Base-by-base conservation (phyloP, 257 asterid genomes). In the Salvia miltiorrhiza region DNA sequence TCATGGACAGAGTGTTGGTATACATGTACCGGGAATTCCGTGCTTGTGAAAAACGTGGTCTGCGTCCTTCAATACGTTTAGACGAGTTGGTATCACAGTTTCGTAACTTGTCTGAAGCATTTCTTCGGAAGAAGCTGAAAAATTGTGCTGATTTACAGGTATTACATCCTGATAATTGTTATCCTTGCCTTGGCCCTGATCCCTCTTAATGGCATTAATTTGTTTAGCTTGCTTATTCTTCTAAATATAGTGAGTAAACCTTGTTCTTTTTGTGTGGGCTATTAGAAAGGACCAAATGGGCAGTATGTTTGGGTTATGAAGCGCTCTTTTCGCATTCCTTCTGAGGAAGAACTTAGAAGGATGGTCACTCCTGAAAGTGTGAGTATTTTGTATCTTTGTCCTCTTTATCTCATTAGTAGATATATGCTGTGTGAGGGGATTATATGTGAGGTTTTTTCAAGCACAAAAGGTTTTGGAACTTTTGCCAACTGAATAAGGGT, bases 291-390 rank as follows among this genome's bases (percentile, higher is more conserved):
- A 63, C 67, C 88, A 71, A 79, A 75, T 82, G 99, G 99, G 71
- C 90, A 86, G 71, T 70, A 70, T 65, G 72, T 78, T 61, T 93
- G 97, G 97, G 92, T 80, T 66, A 90, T 90, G 99, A 88, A 83
- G 82, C 88, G 82, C 73, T 83, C 79, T 79, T 93, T 90, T 71
- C 96, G 93, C 64, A 87, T 94, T 73, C 99, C 99, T 47, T 91
- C 89, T 4, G 97, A 94, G 77, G 97, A 94, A 84, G 97, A 89
- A 80, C 72, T 94, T 72, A 86, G 99, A 82, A 90, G 97, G 96
- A 81, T 91, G 95, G 97, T 94, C 78, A 83, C 96, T 13, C 97
- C 99, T 64, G 97, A 91, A 81, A 87, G 79, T 75, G 99, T 94
- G 81, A 87, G 97, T 81, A 70, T 56, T 11, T 73, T 67, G 10